Evolutionary conservation across 177 flowering plant species (phyloP).

Genomic region (Telopea speciosissima): DNA sequence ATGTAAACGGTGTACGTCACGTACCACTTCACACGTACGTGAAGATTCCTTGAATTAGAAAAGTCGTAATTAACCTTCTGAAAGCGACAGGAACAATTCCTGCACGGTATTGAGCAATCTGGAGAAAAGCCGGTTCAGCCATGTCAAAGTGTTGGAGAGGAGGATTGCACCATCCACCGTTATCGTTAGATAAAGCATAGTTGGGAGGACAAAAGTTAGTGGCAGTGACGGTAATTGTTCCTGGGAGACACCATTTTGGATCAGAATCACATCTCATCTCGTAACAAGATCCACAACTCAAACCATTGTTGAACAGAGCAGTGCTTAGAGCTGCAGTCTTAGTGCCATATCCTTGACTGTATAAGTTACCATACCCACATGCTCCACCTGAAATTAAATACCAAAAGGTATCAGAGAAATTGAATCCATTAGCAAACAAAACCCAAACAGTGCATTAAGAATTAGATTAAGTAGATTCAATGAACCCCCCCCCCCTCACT

Average conservation of each 20-base stretch:
- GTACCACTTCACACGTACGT: too few relatives aligned
- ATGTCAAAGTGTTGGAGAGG: conserved; percentile 68
- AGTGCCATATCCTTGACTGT: conserved; percentile 64
- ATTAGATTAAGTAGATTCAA: too few relatives aligned
- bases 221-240: conserved; percentile 50
- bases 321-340: conserved; percentile 71
- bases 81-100: conserved; percentile 61
- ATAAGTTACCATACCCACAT: conserved; percentile 66
- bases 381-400: conserved; percentile 44
- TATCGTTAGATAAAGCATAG: conserved; percentile 40
- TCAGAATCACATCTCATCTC: conserved; percentile 46
- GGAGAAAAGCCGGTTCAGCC: conserved; percentile 64
- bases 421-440: too few relatives aligned
- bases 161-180: conserved; percentile 80
- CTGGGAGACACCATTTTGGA: conserved; percentile 54
- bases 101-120: conserved; percentile 60
- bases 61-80: conserved; percentile 51
- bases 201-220: conserved; percentile 74
- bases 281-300: conserved; percentile 57
- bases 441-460: too few relatives aligned
- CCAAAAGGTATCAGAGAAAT: too few relatives aligned
- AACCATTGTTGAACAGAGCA: conserved; percentile 64
- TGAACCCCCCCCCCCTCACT: too few relatives aligned
- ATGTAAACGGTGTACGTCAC: too few relatives aligned
- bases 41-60: too few relatives aligned